Conservation (phyloP, 108 stramenopile genomes). For the Ochromonas danica region DNA sequence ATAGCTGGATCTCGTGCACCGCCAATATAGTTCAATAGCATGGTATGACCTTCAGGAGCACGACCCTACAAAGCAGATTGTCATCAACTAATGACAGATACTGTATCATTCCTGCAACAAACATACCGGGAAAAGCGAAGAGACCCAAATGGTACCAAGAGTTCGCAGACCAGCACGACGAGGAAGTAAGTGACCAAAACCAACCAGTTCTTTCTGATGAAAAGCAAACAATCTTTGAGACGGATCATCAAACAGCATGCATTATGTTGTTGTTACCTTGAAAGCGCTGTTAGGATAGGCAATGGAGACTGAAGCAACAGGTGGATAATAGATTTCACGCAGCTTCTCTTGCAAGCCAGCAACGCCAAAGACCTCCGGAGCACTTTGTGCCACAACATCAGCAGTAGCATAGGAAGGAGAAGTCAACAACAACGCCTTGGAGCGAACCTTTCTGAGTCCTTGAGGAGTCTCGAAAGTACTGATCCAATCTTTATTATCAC, state of each 20-base stretch:
- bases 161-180: slow-evolving; percentile 69
- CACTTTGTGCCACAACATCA: slow-evolving; percentile 50
- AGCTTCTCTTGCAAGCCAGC: slow-evolving; percentile 69
- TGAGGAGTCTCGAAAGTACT: not conserved
- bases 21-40: slow-evolving; percentile 90
- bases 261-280: slow-evolving; percentile 59
- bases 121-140: slow-evolving; percentile 75
- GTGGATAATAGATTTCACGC: slow-evolving; percentile 83
- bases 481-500: not conserved
- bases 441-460: not conserved
- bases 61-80: slow-evolving; percentile 55
- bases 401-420: slow-evolving; percentile 72
- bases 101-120: not conserved
- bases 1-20: slow-evolving; percentile 85
- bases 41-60: slow-evolving; percentile 74
- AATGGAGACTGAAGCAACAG: slow-evolving; percentile 83
- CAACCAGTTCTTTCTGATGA: not conserved
- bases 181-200: slow-evolving; percentile 86
- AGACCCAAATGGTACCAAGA: slow-evolving; percentile 86
- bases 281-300: slow-evolving; percentile 86
- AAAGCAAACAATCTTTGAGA: not conserved
- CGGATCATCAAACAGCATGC: no score
- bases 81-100: not conserved
- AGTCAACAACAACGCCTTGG: slow-evolving; percentile 66
- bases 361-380: not conserved